Conservation (phyloP, 345 rosid genomes). For the Corymbia maculata region DNA sequence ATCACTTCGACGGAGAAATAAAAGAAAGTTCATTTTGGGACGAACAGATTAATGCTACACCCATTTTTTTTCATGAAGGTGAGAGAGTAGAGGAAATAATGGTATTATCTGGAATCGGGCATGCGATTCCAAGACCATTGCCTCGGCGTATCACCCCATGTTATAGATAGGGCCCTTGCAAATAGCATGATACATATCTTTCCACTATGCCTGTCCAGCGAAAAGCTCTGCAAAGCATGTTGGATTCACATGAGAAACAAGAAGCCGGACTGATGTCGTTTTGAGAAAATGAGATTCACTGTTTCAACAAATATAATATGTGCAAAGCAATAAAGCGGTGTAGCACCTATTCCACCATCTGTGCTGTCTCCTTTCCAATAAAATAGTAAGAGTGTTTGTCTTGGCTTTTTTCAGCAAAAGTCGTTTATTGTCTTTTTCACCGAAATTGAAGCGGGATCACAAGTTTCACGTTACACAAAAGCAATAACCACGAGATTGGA, state of each 20-base stretch:
- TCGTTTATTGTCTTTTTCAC: neutral
- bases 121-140: neutral
- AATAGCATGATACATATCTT: constrained; percentile 21
- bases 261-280: neutral
- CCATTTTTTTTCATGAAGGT: neutral
- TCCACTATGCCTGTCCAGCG: constrained; percentile 9
- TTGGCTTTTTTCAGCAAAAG: neutral
- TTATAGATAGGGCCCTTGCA: constrained; percentile 14
- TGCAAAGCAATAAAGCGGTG: neutral
- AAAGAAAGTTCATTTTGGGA: neutral
- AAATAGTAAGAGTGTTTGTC: neutral
- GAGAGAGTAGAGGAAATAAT: neutral
- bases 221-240: constrained; percentile 11
- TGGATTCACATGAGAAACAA: neutral
- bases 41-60: neutral
- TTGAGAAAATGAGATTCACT: neutral
- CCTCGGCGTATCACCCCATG: constrained; percentile 15
- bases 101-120: neutral
- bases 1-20: neutral
- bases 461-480: neutral
- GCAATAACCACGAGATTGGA: neutral
- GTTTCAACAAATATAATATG: neutral
- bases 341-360: neutral
- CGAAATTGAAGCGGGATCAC: neutral
- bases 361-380: neutral